Percentiles rank a stretch among this genome's conserved stretches.
phyloP scores from a whole-genome alignment of 192 early-diverging fungal genomes.

The Entomortierella beljakovae region DNA sequence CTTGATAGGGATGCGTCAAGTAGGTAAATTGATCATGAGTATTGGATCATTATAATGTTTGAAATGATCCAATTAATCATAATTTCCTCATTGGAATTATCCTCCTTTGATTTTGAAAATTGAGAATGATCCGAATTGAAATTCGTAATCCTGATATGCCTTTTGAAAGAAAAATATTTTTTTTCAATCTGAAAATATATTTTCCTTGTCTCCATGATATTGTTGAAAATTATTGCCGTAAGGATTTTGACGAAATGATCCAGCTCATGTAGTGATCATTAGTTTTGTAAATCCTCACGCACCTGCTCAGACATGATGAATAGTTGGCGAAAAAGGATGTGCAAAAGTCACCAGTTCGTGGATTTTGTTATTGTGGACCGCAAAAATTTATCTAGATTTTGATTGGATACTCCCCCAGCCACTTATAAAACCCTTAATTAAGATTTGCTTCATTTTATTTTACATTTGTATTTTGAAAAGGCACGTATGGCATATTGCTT shows the following conservation, averaged over 20 bases:
- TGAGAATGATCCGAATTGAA: neutral
- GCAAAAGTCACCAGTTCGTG: conserved; percentile 14
- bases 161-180: neutral
- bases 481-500: too few species aligned
- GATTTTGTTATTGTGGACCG: conserved; percentile 32
- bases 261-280: neutral
- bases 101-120: neutral
- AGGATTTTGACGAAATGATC: neutral
- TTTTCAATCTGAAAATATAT: neutral
- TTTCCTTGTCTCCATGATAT: too few species aligned
- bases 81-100: conserved; percentile 1
- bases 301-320: conserved; percentile 57
- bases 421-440: conserved; percentile 17
- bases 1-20: too few species aligned
- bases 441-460: neutral
- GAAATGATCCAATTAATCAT: conserved; percentile 2
- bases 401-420: conserved; percentile 34
- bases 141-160: neutral
- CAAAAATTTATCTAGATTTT: conserved; percentile 13
- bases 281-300: conserved; percentile 5
- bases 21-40: neutral
- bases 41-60: neutral
- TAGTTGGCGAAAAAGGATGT: conserved; percentile 54
- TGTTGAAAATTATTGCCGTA: too few species aligned
- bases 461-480: neutral